Percentiles rank a stretch among this genome's conserved stretches.
Conservation (phyloP, 805 yeast species). For the Jamesozyma hellenica region DNA sequence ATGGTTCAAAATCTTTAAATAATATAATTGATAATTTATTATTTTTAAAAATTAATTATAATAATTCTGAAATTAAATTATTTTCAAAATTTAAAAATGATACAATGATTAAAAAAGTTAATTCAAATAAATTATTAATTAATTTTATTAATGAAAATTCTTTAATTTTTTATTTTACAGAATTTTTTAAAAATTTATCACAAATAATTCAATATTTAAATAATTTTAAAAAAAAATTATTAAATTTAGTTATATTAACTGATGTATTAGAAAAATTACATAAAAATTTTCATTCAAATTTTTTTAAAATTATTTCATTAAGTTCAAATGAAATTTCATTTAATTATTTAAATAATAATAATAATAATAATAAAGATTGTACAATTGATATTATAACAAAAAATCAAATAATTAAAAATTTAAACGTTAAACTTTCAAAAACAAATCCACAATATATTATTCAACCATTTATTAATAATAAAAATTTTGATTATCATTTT, state of each 20-base stretch:
- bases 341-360: constrained; percentile 22
- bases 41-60: constrained; percentile 26
- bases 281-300: constrained; percentile 25
- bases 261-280: constrained; percentile 29
- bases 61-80: constrained; percentile 20
- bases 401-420: constrained; percentile 22
- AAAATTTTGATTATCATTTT: constrained; percentile 25
- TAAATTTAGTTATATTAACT: constrained; percentile 27
- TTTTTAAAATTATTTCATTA: constrained; percentile 25
- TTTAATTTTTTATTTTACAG: constrained; percentile 22
- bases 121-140: constrained; percentile 23
- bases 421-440: constrained; percentile 23
- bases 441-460: constrained; percentile 28
- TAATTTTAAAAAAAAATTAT: constrained; percentile 24
- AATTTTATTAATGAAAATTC: constrained; percentile 21
- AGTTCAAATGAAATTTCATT: constrained; percentile 29
- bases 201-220: constrained; percentile 20
- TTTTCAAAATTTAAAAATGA: constrained; percentile 27
- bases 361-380: constrained; percentile 19
- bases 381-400: constrained; percentile 23
- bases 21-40: constrained; percentile 24
- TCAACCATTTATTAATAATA: constrained; percentile 24
- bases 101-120: constrained; percentile 23
- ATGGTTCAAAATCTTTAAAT: constrained; percentile 22
- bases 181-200: constrained; percentile 19